phyloP scores from a whole-genome alignment of 345 rosid genomes.

The Angophora floribunda region DNA sequence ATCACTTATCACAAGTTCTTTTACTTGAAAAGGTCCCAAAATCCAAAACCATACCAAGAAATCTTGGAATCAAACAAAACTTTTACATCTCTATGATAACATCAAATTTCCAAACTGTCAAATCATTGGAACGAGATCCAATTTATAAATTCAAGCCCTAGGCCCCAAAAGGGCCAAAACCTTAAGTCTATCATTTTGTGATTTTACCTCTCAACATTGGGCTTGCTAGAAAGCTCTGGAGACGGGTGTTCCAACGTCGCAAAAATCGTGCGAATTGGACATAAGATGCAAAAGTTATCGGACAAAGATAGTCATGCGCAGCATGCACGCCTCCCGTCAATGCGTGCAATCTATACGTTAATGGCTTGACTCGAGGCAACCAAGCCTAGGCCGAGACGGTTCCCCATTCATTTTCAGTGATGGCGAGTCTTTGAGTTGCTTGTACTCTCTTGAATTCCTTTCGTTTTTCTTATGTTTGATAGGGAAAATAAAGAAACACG shows the following conservation, averaged over 20 bases:
- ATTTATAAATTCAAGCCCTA: background rate
- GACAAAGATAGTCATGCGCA: background rate
- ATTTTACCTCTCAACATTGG: background rate
- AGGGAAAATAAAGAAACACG: background rate
- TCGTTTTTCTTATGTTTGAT: background rate
- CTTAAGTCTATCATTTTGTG: background rate
- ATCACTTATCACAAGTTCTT: background rate
- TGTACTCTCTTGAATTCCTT: background rate
- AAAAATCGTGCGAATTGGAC: background rate
- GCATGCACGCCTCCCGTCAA: background rate
- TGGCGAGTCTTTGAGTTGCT: background rate
- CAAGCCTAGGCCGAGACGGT: background rate
- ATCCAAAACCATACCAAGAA: background rate
- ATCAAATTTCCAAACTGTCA: background rate
- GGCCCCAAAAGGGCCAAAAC: background rate
- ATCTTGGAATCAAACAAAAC: background rate
- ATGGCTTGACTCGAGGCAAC: background rate
- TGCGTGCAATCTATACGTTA: background rate
- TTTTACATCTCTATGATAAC: background rate
- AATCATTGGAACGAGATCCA: background rate
- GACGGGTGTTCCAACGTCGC: background rate
- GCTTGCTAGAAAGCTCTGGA: background rate
- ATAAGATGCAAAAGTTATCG: background rate
- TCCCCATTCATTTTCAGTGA: background rate
- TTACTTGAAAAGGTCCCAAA: background rate